Evolutionary conservation across 2,329 filamentous ascomycete genomes (phyloP).

Genomic region (Mycosphaerelloides madeirae): DNA sequence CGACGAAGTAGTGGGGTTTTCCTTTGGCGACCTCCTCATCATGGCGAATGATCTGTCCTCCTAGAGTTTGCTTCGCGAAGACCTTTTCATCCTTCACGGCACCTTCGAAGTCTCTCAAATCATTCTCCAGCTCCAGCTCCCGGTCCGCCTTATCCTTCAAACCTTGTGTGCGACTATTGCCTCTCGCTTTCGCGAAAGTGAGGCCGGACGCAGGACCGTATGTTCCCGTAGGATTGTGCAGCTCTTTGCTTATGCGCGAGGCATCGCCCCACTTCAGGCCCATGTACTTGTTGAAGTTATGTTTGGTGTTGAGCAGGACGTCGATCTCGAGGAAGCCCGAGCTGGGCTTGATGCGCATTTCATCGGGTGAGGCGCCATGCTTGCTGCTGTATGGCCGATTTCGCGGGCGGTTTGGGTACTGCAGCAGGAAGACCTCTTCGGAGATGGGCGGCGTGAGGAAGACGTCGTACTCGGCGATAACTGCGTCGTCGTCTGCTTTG

Average conservation of each 20-base stretch:
- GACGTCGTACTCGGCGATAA: constrained; percentile 65
- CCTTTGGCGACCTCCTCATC: constrained; percentile 63
- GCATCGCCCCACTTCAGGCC: constrained; percentile 78
- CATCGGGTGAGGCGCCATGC: constrained; percentile 55
- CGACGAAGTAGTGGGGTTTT: constrained; percentile 78
- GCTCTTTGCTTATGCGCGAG: constrained; percentile 41
- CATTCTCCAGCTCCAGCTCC: constrained; percentile 35
- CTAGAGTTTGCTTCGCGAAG: constrained; percentile 75
- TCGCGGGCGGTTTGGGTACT: constrained; percentile 75
- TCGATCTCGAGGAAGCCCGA: constrained; percentile 88
- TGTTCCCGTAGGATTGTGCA: constrained; percentile 39
- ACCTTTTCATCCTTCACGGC: constrained; percentile 67
- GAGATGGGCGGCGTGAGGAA: constrained; percentile 70
- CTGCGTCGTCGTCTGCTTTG: constrained; percentile 41
- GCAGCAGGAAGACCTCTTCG: constrained; percentile 64
- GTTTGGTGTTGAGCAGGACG: constrained; percentile 68
- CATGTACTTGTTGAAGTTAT: constrained; percentile 77
- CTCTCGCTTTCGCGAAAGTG: constrained; percentile 26
- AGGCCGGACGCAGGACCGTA: constrained; percentile 47
- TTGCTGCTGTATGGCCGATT: constrained; percentile 58
- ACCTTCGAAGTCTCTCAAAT: constrained; percentile 57
- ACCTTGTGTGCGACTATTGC: constrained; percentile 10
- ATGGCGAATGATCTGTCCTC: constrained; percentile 66
- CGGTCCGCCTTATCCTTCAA: constrained; percentile 45
- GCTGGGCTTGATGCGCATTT: constrained; percentile 75